A percentile compares a stretch with the other conserved stretches of the same genome.
These are phyloP conservation scores for Ballota nigra DNA, from an alignment of 257 asterid species.

Conservation along the genomic window DNA sequence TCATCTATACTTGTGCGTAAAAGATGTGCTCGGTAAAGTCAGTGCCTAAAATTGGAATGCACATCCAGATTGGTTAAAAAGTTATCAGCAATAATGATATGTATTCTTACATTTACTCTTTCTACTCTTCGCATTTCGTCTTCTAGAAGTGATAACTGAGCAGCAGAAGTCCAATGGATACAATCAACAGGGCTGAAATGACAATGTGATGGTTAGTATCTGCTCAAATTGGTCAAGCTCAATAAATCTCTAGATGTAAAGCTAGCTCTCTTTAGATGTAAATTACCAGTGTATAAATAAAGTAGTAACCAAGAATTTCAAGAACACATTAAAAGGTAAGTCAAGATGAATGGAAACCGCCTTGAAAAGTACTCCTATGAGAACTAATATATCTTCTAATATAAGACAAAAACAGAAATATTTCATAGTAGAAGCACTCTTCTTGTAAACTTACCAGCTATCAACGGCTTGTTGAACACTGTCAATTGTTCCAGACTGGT, in stretches of 20 bases:
- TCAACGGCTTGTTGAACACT: slow-evolving; percentile 82
- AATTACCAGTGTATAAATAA: too few species aligned
- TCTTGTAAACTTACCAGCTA: slow-evolving; percentile 64
- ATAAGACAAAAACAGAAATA: not conserved
- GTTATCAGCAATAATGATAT: not conserved
- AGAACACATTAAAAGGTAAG: not conserved
- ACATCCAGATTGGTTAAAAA: not conserved
- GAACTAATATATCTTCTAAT: not conserved
- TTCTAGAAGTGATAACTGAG: slow-evolving; percentile 89
- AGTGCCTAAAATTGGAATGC: not conserved
- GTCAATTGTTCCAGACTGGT: slow-evolving; percentile 67
- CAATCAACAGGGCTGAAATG: slow-evolving; percentile 96
- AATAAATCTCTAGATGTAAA: not conserved
- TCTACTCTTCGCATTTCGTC: slow-evolving; percentile 99
- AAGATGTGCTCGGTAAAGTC: not conserved
- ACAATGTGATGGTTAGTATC: slow-evolving; percentile 23
- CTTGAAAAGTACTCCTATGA: not conserved
- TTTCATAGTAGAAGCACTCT: not conserved
- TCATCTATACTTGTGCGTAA: not conserved
- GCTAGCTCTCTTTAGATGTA: slow-evolving; percentile 16
- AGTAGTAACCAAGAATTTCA: not conserved
- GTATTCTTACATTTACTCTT: slow-evolving; percentile 82
- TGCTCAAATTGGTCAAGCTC: slow-evolving; percentile 13
- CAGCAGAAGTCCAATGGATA: slow-evolving; percentile 96
- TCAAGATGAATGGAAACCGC: not conserved